Percentiles rank a stretch among this genome's conserved stretches.
These are phyloP conservation scores for Scorias spongiosa DNA, from an alignment of 2,329 filamentous ascomycete species.

Conservation along the genomic window DNA sequence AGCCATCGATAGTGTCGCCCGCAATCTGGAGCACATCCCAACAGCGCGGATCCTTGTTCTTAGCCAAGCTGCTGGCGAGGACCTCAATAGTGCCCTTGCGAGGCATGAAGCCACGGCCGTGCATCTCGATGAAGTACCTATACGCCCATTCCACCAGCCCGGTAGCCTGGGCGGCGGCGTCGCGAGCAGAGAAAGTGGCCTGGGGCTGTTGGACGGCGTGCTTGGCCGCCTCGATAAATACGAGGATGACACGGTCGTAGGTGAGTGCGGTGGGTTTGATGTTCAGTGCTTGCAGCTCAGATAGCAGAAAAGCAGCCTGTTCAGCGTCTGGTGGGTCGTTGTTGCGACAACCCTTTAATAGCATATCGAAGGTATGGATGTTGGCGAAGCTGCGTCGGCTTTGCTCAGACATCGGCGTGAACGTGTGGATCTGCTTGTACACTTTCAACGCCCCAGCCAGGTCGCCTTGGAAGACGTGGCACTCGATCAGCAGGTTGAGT, in stretches of 20 bases:
- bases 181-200: neutral
- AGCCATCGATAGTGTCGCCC: conserved; percentile 17
- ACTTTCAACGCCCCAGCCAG: conserved; percentile 40
- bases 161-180: conserved; percentile 1
- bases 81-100: conserved; percentile 17
- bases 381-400: conserved; percentile 15
- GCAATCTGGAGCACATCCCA: conserved; percentile 21
- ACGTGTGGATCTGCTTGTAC: conserved; percentile 44
- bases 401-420: conserved; percentile 12
- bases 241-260: conserved; percentile 46
- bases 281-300: conserved; percentile 43
- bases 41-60: conserved; percentile 14
- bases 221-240: conserved; percentile 27
- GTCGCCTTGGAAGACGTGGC: conserved; percentile 28
- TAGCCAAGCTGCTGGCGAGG: conserved; percentile 13
- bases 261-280: conserved; percentile 42
- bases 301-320: conserved; percentile 44
- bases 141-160: conserved; percentile 17
- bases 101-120: conserved; percentile 15
- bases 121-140: conserved; percentile 21
- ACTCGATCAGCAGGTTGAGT: conserved; percentile 38
- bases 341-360: conserved; percentile 23
- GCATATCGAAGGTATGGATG: conserved; percentile 45
- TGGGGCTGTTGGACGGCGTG: conserved; percentile 1
- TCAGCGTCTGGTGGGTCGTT: conserved; percentile 28